These are phyloP conservation scores for Pueraria montana DNA, from an alignment of 306 rosid genomes.

Conservation along the genomic window DNA sequence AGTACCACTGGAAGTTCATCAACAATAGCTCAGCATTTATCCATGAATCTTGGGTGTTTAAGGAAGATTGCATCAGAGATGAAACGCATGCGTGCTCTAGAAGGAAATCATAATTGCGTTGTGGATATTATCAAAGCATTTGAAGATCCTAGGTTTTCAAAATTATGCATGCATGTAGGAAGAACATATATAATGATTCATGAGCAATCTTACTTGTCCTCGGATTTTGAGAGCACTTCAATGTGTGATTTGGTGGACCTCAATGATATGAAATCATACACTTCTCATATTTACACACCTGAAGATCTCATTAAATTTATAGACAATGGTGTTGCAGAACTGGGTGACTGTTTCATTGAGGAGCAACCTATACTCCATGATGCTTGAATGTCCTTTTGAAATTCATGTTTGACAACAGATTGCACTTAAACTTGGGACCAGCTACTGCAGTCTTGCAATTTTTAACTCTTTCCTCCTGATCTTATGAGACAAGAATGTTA, in stretches of 20 bases:
- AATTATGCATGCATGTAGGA: constrained; percentile 59
- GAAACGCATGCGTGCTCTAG: constrained; percentile 61
- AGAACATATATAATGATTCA: constrained; percentile 61
- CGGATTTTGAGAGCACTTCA: constrained; percentile 48
- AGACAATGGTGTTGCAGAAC: constrained; percentile 50
- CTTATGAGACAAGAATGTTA: constrained; percentile 13
- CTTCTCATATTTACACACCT: constrained; percentile 59
- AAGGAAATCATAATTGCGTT: constrained; percentile 57
- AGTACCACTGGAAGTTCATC: constrained; percentile 42
- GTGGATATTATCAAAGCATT: constrained; percentile 62
- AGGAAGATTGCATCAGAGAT: constrained; percentile 57
- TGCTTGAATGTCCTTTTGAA: constrained; percentile 26
- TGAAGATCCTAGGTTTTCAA: constrained; percentile 63
- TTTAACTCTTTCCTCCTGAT: constrained; percentile 5
- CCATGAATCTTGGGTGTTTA: constrained; percentile 67
- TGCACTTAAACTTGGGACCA: constrained; percentile 38
- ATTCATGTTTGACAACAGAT: constrained; percentile 27
- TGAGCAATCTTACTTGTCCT: constrained; percentile 45
- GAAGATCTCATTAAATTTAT: constrained; percentile 70
- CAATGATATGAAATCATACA: constrained; percentile 49
- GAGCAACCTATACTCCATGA: constrained; percentile 6
- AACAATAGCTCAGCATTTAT: constrained; percentile 59
- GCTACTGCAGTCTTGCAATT: constrained; percentile 26
- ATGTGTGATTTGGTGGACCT: constrained; percentile 53
- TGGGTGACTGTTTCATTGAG: constrained; percentile 27